A percentile compares a stretch with the other conserved stretches of the same genome.
Conservation (phyloP, 192 early-diverging fungal species). For the Coemansia sp. region DNA sequence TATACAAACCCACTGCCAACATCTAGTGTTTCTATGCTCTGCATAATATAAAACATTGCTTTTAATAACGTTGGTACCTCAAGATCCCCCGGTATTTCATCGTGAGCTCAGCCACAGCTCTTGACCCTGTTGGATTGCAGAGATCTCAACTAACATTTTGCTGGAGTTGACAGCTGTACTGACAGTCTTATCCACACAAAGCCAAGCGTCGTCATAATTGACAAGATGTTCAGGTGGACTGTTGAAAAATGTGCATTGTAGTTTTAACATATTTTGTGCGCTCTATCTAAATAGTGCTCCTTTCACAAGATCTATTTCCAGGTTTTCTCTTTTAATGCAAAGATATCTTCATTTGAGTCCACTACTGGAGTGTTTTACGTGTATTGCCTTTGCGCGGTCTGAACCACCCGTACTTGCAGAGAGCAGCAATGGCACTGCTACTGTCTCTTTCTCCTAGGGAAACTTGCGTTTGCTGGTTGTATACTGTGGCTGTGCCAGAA, state of each 20-base stretch:
- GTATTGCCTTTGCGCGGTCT: too few relatives aligned
- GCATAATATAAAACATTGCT: too few relatives aligned
- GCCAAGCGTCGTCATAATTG: constrained; percentile 80
- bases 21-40: too few relatives aligned
- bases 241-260: constrained; percentile 57
- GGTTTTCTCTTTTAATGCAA: background rate
- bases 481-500: background rate
- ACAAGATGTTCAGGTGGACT: constrained; percentile 68
- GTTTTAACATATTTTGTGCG: constrained; percentile 59
- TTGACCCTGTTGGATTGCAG: constrained; percentile 88
- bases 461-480: background rate
- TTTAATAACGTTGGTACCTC: too few relatives aligned
- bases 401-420: too few relatives aligned
- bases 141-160: constrained; percentile 83
- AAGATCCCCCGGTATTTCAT: constrained; percentile 56
- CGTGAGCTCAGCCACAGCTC: constrained; percentile 81
- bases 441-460: background rate
- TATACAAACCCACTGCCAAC: too few relatives aligned
- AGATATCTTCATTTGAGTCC: background rate
- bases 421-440: too few relatives aligned
- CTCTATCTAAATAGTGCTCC: constrained; percentile 65
- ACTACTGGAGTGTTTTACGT: too few relatives aligned
- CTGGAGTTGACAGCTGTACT: constrained; percentile 84
- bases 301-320: constrained; percentile 49
- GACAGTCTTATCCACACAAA: constrained; percentile 90